Conservation (phyloP, 139 green algal species). For the Dunaliella primolecta region DNA sequence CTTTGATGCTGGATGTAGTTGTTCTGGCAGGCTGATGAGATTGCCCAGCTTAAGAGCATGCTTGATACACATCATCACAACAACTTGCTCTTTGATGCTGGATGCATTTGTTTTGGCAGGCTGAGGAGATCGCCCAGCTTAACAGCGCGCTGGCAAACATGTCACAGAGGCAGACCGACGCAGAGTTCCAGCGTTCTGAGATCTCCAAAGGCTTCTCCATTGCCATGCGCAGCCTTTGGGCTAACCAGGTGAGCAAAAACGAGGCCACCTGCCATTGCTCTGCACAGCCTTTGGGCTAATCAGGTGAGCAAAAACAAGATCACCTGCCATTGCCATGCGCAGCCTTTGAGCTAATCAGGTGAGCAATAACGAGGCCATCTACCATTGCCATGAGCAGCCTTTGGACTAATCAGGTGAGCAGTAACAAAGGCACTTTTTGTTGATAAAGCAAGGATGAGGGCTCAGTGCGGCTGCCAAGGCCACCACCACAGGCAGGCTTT, state of each 20-base stretch:
- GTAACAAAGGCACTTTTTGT: no score
- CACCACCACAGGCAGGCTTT: no score
- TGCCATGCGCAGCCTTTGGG: constrained; percentile 1
- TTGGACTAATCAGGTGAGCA: neutral
- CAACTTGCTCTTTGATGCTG: no score
- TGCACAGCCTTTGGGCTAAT: constrained; percentile 1
- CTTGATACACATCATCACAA: no score
- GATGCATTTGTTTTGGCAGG: no score
- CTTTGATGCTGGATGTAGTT: no score
- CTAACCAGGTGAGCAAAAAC: neutral
- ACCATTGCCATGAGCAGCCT: constrained; percentile 7
- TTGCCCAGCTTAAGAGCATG: no score
- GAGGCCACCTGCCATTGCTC: neutral
- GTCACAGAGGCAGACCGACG: neutral
- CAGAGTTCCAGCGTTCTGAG: neutral
- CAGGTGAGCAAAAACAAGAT: neutral
- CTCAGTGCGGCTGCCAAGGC: no score
- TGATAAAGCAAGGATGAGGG: no score
- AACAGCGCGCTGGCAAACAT: neutral
- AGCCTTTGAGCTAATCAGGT: constrained; percentile 4
- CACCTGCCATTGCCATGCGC: constrained; percentile 11
- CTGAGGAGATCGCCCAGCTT: neutral
- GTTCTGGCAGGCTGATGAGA: no score
- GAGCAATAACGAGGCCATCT: neutral
- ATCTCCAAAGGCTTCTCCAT: constrained; percentile 12